These are phyloP conservation scores for Colletotrichum higginsianum DNA, from an alignment of 2,329 filamentous ascomycete species.

Conservation along the genomic window DNA sequence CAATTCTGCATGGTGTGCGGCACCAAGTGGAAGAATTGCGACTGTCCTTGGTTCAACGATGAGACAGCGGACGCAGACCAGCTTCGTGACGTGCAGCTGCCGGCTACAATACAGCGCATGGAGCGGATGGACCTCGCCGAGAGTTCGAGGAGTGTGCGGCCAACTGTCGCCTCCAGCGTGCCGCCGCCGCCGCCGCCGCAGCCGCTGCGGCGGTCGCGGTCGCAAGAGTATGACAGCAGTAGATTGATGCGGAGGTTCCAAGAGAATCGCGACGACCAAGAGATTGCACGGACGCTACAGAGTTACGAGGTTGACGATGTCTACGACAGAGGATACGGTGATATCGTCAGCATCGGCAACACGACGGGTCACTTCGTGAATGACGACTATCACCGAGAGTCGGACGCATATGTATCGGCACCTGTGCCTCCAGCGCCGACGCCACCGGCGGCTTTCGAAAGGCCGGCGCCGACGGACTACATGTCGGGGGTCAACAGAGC, in stretches of 20 bases:
- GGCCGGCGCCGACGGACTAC: constrained; percentile 57
- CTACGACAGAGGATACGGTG: constrained; percentile 53
- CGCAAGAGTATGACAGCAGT: constrained; percentile 61
- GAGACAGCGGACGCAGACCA: constrained; percentile 68
- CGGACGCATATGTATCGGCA: constrained; percentile 48
- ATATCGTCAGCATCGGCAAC: constrained; percentile 64
- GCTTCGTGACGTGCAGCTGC: constrained; percentile 67
- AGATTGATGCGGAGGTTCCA: constrained; percentile 61
- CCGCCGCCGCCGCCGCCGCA: not conserved
- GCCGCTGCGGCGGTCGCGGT: constrained; percentile 42
- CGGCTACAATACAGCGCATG: constrained; percentile 51
- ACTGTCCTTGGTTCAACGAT: constrained; percentile 85
- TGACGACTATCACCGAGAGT: constrained; percentile 66
- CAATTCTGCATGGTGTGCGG: constrained; percentile 93
- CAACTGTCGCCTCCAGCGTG: constrained; percentile 35
- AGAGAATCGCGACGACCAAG: constrained; percentile 64
- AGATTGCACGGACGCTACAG: constrained; percentile 55
- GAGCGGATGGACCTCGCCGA: constrained; percentile 27
- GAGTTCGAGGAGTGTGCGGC: constrained; percentile 40
- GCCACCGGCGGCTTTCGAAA: constrained; percentile 53
- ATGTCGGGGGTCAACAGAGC: constrained; percentile 60
- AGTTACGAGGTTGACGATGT: constrained; percentile 54
- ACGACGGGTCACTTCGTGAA: constrained; percentile 72
- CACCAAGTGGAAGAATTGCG: constrained; percentile 84
- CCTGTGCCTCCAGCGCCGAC: constrained; percentile 52